Base-by-base conservation (phyloP, 1,284 basidiomycete genomes). In the Ceratobasidium sp. region DNA sequence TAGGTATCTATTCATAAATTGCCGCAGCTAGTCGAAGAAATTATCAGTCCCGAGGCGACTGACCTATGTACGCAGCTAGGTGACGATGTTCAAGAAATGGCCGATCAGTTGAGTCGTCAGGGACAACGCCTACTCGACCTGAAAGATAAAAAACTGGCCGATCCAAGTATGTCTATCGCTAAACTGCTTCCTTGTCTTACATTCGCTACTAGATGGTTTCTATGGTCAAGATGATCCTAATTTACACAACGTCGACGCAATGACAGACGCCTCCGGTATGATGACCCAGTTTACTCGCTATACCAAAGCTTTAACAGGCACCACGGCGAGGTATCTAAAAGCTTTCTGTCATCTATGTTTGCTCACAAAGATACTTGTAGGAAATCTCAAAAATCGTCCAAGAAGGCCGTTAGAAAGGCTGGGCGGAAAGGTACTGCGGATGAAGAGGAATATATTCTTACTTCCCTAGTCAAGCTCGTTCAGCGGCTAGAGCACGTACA, bases 391-490 rank as follows among this genome's bases (percentile, higher is more conserved):
- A 90, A 93, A 80, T 93, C 91, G 55, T 91, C 94, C 84, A 87
- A 94, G 55, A 96, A 97, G 83, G 89, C 93, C 83, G 94, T 95
- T 80, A 89, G 95, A 77, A 97, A 97, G 84, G 89, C 94, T 23
- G 94, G 98, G 0, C 88, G 94, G 78, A 99, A 98, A 85, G 98
- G 98, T 1, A 98, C 96, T 0, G 93, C 98, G 0, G 97, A 98
- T 83, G 98, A 99, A 85, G 97, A 99, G 86, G 95, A 97, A 83
- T 99, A 99, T 83, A 90, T 99, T 5, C 89, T 99, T 64, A 92
- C 90, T 64, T 96, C 94, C 3, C 85, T 98, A 68, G 89, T 90
- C 0, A 95, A 97, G 82, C 88, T 98, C 5, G 90, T 92, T 9
- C 86, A 85, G 3, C 86, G 90, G 51, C 91, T 93, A 82, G 85